Evolutionary conservation across 78 protist species (phyloP).

Genomic region (Pigoraptor vietnamica): DNA sequence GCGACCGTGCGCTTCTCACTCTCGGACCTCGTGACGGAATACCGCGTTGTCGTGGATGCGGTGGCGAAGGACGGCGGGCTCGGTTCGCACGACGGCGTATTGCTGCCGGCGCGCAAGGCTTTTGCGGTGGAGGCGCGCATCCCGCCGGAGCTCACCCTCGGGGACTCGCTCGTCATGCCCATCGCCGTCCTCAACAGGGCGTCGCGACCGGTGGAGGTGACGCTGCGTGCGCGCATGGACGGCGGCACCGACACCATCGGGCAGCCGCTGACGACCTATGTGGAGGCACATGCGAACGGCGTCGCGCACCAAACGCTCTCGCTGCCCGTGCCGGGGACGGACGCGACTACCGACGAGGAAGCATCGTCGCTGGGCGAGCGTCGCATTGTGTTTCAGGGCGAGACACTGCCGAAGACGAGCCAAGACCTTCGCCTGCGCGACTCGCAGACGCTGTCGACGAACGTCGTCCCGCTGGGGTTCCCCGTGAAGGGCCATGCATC

Average conservation of each 20-base stretch:
- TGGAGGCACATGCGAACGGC: not conserved
- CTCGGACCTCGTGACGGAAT: conserved; percentile 9
- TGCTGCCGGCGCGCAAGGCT: not conserved
- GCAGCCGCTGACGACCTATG: not conserved
- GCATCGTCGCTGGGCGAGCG: not conserved
- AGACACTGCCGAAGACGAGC: not conserved
- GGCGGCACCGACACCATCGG: not conserved
- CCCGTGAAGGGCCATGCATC: not conserved
- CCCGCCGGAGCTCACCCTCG: not conserved
- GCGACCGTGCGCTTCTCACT: not conserved
- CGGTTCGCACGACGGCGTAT: not conserved
- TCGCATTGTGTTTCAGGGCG: not conserved
- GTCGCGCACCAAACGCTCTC: not conserved
- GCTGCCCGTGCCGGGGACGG: not conserved
- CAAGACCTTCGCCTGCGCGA: not conserved
- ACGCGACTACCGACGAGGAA: not conserved
- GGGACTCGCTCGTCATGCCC: conserved; percentile 10
- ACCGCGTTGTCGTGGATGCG: conserved; percentile 21
- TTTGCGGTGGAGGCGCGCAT: not conserved
- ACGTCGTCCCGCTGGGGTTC: not conserved
- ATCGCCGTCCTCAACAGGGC: conserved; percentile 1
- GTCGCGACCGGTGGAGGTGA: not conserved
- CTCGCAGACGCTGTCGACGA: not conserved
- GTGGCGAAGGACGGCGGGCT: not conserved
- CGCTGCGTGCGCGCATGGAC: not conserved